Conservation (phyloP, 208 protist genomes). For the Balamuthia mandrillaris region DNA sequence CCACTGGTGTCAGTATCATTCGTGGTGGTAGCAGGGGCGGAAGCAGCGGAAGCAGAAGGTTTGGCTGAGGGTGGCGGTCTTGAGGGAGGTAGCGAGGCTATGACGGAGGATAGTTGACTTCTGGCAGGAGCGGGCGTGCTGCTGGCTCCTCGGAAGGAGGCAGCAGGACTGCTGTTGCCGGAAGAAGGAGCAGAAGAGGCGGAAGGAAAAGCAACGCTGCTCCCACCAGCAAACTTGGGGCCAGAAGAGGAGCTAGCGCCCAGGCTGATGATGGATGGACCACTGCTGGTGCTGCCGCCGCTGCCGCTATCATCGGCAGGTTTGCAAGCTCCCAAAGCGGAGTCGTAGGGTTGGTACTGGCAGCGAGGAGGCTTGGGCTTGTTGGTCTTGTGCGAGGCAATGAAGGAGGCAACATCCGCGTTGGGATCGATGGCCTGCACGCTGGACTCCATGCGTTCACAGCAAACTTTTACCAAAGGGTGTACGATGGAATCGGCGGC, state of each 20-base stretch:
- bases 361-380: background rate
- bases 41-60: too few species aligned
- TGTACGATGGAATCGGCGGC: background rate
- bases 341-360: conserved; percentile 12
- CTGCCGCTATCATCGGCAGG: background rate
- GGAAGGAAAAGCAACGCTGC: too few species aligned
- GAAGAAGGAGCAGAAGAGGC: too few species aligned
- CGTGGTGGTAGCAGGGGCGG: too few species aligned
- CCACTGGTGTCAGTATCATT: too few species aligned
- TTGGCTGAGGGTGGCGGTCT: too few species aligned
- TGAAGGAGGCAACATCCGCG: background rate
- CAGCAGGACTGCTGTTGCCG: background rate
- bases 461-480: background rate
- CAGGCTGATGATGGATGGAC: background rate
- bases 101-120: too few species aligned
- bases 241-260: background rate
- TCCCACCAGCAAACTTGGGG: background rate
- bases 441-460: background rate
- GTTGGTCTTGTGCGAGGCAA: background rate
- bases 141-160: background rate
- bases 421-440: background rate
- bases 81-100: too few species aligned
- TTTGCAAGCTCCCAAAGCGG: background rate
- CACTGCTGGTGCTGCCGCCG: background rate
- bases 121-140: too few species aligned